phyloP scores from a whole-genome alignment of 2,329 filamentous ascomycete genomes.

The Colletotrichum sp. region DNA sequence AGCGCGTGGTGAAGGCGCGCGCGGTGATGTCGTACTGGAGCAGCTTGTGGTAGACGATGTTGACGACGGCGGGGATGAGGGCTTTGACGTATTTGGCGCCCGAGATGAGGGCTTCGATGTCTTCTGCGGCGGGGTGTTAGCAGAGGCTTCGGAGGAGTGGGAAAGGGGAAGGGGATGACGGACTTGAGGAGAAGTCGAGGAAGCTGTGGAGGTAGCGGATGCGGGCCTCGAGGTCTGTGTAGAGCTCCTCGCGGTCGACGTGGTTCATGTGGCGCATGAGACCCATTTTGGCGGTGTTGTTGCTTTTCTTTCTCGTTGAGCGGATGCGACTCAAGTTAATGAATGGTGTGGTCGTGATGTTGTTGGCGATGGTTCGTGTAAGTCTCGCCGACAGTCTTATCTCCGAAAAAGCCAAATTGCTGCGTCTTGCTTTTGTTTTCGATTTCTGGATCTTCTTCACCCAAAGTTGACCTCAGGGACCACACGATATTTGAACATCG shows the following conservation, averaged over 20 bases:
- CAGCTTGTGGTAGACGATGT: slow-evolving; percentile 84
- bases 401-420: not conserved
- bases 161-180: slow-evolving; percentile 28
- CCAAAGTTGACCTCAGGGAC: not conserved
- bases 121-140: slow-evolving; percentile 50
- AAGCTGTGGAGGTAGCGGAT: slow-evolving; percentile 78
- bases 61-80: slow-evolving; percentile 83
- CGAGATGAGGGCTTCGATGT: slow-evolving; percentile 72
- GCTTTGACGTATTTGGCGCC: slow-evolving; percentile 80
- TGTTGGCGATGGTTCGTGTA: not conserved
- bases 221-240: slow-evolving; percentile 71
- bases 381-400: not conserved
- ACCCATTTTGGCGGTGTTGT: slow-evolving; percentile 6
- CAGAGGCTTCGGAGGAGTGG: too few relatives aligned
- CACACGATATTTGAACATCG: slow-evolving; percentile 10
- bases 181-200: slow-evolving; percentile 75
- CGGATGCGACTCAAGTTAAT: not conserved
- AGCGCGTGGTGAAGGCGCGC: slow-evolving; percentile 71
- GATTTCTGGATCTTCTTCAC: accelerated
- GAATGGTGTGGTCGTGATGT: not conserved
- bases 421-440: not conserved
- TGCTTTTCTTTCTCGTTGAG: not conserved
- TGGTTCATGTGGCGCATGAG: slow-evolving; percentile 51
- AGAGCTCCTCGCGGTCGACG: slow-evolving; percentile 73
- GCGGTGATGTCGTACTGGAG: slow-evolving; percentile 84